Percentiles rank a stretch among this genome's conserved stretches.
Conservation (phyloP, 345 rosid genomes). For the Camelina sativa region DNA sequence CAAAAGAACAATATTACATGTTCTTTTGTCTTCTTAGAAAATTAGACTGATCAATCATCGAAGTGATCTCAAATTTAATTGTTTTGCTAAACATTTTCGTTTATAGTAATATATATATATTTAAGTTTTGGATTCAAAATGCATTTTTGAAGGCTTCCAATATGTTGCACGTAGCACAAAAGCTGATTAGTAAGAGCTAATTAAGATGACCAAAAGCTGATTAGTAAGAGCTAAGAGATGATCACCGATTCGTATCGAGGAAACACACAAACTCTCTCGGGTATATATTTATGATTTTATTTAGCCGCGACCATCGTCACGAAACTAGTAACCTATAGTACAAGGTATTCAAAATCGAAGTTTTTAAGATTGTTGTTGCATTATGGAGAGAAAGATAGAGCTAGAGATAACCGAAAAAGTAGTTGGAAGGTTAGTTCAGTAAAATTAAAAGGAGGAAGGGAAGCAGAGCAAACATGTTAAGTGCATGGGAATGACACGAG, state of each 20-base stretch:
- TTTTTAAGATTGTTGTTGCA: constrained; percentile 6
- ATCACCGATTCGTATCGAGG: not conserved
- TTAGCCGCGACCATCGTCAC: constrained; percentile 2
- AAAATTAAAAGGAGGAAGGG: constrained; percentile 33
- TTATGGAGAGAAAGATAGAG: constrained; percentile 4
- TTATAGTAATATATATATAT: no score
- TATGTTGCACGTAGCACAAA: not conserved
- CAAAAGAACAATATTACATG: not conserved
- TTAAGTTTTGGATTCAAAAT: not conserved
- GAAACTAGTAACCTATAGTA: constrained; percentile 29
- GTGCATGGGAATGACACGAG: constrained; percentile 46
- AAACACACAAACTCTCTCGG: not conserved
- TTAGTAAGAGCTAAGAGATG: not conserved
- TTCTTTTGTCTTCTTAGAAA: not conserved
- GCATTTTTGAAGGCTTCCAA: not conserved
- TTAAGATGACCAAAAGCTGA: not conserved
- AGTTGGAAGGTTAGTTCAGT: constrained; percentile 43
- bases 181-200: not conserved
- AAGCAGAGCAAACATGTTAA: constrained; percentile 43
- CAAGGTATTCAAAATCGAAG: constrained; percentile 11
- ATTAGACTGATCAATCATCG: not conserved
- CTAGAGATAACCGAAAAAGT: constrained; percentile 37
- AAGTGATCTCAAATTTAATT: not conserved
- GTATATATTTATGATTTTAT: constrained; percentile 15
- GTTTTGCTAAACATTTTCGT: not conserved